These are phyloP conservation scores for Vararia minispora DNA, from an alignment of 768 basidiomycete genomes.

Conservation along the genomic window DNA sequence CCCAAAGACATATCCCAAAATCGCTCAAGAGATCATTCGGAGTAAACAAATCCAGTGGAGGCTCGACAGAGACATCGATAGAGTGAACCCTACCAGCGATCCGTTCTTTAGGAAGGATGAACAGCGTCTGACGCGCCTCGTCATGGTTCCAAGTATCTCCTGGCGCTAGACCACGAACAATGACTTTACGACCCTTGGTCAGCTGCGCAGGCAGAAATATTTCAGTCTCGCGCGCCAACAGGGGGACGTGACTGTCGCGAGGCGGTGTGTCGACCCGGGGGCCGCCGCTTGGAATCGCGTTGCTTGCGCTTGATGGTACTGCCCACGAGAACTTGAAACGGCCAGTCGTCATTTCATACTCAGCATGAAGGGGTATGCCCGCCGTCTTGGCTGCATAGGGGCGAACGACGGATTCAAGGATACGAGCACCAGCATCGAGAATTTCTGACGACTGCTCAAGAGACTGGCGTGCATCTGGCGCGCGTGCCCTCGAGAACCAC, in stretches of 20 bases:
- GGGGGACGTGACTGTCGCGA: conserved; percentile 24
- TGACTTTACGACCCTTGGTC: conserved; percentile 41
- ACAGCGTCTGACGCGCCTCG: conserved; percentile 61
- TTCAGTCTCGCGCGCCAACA: conserved; percentile 63
- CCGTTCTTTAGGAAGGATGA: conserved; percentile 37
- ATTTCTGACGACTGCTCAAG: conserved; percentile 52
- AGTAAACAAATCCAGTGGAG: conserved; percentile 40
- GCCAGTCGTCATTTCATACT: conserved; percentile 72
- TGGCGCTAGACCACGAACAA: conserved; percentile 42
- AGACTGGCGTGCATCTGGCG: conserved; percentile 39
- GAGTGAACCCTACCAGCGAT: conserved; percentile 35
- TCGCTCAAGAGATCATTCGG: conserved; percentile 64
- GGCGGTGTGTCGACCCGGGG: conserved; percentile 26
- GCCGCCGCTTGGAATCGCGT: background rate
- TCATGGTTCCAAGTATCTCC: conserved; percentile 51
- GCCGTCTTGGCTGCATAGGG: conserved; percentile 89
- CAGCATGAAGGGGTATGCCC: conserved; percentile 64
- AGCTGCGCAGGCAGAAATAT: conserved; percentile 66
- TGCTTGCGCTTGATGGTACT: conserved; percentile 21
- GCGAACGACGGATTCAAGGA: conserved; percentile 69
- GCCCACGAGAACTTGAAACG: conserved; percentile 57
- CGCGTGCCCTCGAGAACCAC: conserved; percentile 68
- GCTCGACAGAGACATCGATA: conserved; percentile 43
- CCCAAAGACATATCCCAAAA: too few relatives aligned
- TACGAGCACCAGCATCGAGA: conserved; percentile 74